Percentiles rank a stretch among this genome's conserved stretches.
These are phyloP conservation scores for Phytophthora vignae DNA, from an alignment of 352 stramenopile genomes.

Conservation along the genomic window DNA sequence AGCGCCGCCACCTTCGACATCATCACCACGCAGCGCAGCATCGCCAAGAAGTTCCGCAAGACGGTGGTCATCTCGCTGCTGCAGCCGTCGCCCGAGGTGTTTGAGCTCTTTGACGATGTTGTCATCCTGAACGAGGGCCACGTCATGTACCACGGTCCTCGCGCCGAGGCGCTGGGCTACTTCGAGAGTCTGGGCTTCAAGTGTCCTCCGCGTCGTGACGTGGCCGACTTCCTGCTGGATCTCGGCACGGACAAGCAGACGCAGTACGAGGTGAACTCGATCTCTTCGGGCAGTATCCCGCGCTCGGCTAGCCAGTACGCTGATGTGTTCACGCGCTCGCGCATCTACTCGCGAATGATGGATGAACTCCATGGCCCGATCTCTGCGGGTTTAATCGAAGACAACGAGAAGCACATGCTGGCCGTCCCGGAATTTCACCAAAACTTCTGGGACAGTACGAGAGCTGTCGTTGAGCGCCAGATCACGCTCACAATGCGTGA, in stretches of 20 bases:
- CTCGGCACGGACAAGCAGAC: constrained; percentile 29
- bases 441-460: constrained; percentile 24
- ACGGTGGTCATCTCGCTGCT: constrained; percentile 84
- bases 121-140: constrained; percentile 92
- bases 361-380: constrained; percentile 21
- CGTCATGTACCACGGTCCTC: constrained; percentile 89
- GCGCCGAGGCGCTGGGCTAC: constrained; percentile 54
- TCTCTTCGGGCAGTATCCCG: constrained; percentile 5
- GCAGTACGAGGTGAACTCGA: constrained; percentile 35
- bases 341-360: constrained; percentile 24
- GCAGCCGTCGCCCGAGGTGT: constrained; percentile 93
- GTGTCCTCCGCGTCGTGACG: constrained; percentile 8
- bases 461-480: constrained; percentile 48
- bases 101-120: constrained; percentile 94
- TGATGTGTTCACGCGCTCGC: constrained; percentile 22
- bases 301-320: constrained; percentile 38
- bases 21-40: constrained; percentile 51
- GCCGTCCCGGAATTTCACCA: constrained; percentile 47
- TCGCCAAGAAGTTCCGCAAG: constrained; percentile 60
- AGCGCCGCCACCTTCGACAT: constrained; percentile 74
- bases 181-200: constrained; percentile 71
- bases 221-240: constrained; percentile 12
- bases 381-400: constrained; percentile 9
- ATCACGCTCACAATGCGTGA: constrained; percentile 46
- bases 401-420: constrained; percentile 86